Conservation (phyloP, 306 rosid species). For the Castanea crenata region DNA sequence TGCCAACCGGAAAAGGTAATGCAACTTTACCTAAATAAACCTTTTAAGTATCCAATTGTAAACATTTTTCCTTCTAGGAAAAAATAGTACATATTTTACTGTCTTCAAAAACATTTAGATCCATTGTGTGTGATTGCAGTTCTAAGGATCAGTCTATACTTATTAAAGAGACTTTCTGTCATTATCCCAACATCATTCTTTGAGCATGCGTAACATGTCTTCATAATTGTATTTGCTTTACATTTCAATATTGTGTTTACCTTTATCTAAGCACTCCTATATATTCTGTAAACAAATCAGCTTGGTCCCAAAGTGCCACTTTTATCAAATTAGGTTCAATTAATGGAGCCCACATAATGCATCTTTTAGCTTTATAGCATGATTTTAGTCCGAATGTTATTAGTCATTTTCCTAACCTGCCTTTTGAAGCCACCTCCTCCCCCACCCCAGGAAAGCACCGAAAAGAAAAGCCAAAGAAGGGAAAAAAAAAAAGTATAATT, state of each 20-base stretch:
- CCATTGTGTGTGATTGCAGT: slow-evolving; percentile 41
- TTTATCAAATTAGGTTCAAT: slow-evolving; percentile 18
- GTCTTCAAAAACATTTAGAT: slow-evolving; percentile 15
- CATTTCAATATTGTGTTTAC: slow-evolving; percentile 35
- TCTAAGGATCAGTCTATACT: slow-evolving; percentile 28
- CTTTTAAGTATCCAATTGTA: slow-evolving; percentile 7
- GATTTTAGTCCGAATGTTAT: slow-evolving; percentile 20
- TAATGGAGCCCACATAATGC: slow-evolving; percentile 44
- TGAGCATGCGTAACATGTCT: slow-evolving; percentile 63
- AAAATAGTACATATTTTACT: slow-evolving; percentile 19
- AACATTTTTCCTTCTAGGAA: slow-evolving; percentile 24
- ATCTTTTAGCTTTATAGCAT: slow-evolving; percentile 27
- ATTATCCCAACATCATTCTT: slow-evolving; percentile 53
- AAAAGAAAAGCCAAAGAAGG: not conserved
- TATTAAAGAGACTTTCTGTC: slow-evolving; percentile 52
- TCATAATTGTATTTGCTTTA: slow-evolving; percentile 53
- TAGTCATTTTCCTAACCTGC: slow-evolving; percentile 20
- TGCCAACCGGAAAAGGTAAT: slow-evolving; percentile 15
- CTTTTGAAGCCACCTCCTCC: slow-evolving; percentile 13
- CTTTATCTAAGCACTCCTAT: slow-evolving; percentile 47
- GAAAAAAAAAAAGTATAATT: not conserved
- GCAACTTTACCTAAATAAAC: slow-evolving; percentile 18
- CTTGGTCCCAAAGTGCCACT: slow-evolving; percentile 16
- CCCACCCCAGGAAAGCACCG: not conserved
- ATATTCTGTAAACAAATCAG: slow-evolving; percentile 22